Evolutionary conservation across 331 rosid species (phyloP).

Genomic region (Acacia concinna): DNA sequence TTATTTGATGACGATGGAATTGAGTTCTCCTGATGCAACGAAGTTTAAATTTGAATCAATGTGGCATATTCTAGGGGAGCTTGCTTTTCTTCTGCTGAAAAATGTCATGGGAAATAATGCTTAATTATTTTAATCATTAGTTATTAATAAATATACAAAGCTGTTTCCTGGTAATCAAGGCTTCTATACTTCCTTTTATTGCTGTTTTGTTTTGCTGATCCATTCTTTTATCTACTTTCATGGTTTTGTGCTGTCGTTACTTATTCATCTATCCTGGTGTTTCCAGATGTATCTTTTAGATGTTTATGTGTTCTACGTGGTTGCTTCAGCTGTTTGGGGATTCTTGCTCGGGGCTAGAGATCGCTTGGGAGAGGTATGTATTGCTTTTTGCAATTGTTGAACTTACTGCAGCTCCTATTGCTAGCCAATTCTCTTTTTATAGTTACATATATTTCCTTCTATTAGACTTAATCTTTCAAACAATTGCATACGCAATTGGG

Average conservation of each 20-base stretch:
- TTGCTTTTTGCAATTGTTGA: not conserved
- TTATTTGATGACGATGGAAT: constrained; percentile 12
- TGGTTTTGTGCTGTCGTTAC: not conserved
- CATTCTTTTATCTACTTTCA: not conserved
- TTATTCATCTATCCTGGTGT: constrained; percentile 6
- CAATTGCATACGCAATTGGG: constrained; percentile 10
- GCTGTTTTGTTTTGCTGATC: not conserved
- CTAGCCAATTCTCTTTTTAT: not conserved
- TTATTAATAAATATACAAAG: not conserved
- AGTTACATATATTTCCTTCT: not conserved
- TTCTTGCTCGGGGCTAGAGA: constrained; percentile 93
- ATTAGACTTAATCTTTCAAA: constrained; percentile 4
- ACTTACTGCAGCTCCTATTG: not conserved
- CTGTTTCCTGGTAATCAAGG: constrained; percentile 8
- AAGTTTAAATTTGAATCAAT: constrained; percentile 11
- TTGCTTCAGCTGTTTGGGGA: constrained; percentile 77
- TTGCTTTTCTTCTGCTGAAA: not conserved
- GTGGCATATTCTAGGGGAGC: not conserved
- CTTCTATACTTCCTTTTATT: not conserved
- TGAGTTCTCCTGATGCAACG: not conserved
- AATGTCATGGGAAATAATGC: not conserved
- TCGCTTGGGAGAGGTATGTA: constrained; percentile 86
- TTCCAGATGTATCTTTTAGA: constrained; percentile 88
- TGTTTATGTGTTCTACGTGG: constrained; percentile 71
- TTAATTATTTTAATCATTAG: not conserved